phyloP scores from a whole-genome alignment of 257 asterid genomes.

The Solanum virginianum region DNA sequence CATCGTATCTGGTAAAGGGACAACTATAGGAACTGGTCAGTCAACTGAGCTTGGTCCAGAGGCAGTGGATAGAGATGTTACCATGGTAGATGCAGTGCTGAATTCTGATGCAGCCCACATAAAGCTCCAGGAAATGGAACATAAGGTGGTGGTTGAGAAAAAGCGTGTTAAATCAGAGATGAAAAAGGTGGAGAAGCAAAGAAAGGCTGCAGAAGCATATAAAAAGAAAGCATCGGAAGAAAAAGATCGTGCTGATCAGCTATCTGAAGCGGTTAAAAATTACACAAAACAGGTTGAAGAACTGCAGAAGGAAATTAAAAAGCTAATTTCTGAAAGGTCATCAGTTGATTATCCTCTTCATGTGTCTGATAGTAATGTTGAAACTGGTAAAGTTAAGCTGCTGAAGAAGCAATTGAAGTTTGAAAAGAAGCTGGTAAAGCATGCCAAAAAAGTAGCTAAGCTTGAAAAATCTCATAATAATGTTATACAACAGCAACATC shows the following conservation, averaged over 20 bases:
- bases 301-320: conserved; percentile 36
- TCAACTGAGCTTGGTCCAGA: conserved; percentile 9
- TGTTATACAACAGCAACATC: conserved; percentile 41
- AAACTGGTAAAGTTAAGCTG: conserved; percentile 41
- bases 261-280: conserved; percentile 36
- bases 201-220: conserved; percentile 33
- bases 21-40: conserved; percentile 4
- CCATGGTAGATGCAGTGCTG: not conserved
- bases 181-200: conserved; percentile 51
- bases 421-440: conserved; percentile 58
- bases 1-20: conserved; percentile 3
- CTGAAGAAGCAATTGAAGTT: conserved; percentile 50
- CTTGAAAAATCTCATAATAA: conserved; percentile 53
- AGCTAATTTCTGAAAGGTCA: conserved; percentile 24
- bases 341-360: conserved; percentile 11
- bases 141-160: conserved; percentile 22
- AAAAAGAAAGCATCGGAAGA: conserved; percentile 38
- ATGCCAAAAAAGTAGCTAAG: conserved; percentile 51
- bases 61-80: conserved; percentile 13
- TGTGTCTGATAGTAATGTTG: conserved; percentile 14
- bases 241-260: conserved; percentile 41
- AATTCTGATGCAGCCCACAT: conserved; percentile 17
- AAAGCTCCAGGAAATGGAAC: conserved; percentile 33
- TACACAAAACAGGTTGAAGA: conserved; percentile 44
- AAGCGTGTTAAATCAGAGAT: conserved; percentile 35